Conservation (phyloP, 2,329 filamentous ascomycete genomes). For the Epichloe sp. region DNA sequence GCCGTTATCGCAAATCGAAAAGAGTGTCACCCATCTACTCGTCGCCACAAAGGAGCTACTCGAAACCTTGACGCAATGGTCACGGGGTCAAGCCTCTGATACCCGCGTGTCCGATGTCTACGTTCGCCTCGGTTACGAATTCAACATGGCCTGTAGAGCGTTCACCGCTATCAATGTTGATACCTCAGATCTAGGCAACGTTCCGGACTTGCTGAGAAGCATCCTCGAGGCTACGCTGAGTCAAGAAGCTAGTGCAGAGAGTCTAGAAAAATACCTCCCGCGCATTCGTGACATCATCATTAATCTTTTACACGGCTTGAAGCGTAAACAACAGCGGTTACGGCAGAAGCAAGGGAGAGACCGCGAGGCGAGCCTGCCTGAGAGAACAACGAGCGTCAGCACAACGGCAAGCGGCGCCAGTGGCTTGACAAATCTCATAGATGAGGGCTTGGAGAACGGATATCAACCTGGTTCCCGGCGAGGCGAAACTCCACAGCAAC, state of each 20-base stretch:
- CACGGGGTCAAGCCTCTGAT: slow-evolving; percentile 79
- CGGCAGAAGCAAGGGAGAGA: slow-evolving; percentile 49
- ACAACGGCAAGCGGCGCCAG: slow-evolving; percentile 45
- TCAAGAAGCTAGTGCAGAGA: slow-evolving; percentile 88
- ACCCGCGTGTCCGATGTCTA: slow-evolving; percentile 97
- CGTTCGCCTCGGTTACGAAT: slow-evolving; percentile 92
- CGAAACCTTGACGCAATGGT: slow-evolving; percentile 97
- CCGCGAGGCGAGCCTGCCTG: slow-evolving; percentile 32
- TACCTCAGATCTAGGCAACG: slow-evolving; percentile 84
- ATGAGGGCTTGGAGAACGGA: slow-evolving; percentile 44
- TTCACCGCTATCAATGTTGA: slow-evolving; percentile 97
- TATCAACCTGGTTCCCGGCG: slow-evolving; percentile 29
- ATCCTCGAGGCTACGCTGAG: slow-evolving; percentile 94
- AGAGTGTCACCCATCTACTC: slow-evolving; percentile 93
- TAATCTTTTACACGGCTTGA: slow-evolving; percentile 86
- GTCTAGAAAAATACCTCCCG: slow-evolving; percentile 84
- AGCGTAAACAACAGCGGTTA: slow-evolving; percentile 90
- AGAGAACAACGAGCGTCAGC: slow-evolving; percentile 44
- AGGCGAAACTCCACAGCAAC: slow-evolving; percentile 14
- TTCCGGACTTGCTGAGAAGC: slow-evolving; percentile 76
- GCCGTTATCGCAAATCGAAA: slow-evolving; percentile 89
- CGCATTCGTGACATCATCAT: slow-evolving; percentile 98
- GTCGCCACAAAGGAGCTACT: slow-evolving; percentile 96
- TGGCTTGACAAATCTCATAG: slow-evolving; percentile 41
- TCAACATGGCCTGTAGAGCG: slow-evolving; percentile 95